A percentile compares a stretch with the other conserved stretches of the same genome.
phyloP scores from a whole-genome alignment of 768 basidiomycete genomes.

The Phylloporus arenicola region DNA sequence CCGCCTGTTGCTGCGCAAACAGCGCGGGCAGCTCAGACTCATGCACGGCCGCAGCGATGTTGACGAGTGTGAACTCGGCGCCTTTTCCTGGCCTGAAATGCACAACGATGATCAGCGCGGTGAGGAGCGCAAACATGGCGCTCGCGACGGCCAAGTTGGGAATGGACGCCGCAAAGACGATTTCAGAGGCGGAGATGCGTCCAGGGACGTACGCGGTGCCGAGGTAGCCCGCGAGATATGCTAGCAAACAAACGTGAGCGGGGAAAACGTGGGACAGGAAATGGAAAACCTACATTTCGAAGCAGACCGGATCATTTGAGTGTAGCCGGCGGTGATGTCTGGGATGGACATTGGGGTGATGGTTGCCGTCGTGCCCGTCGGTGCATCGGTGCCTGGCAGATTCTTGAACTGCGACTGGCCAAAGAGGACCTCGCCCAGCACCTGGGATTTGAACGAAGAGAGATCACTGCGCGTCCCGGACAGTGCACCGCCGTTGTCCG shows the following conservation, averaged over 20 bases:
- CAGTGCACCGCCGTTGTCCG: background rate
- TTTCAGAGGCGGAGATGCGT: constrained; percentile 14
- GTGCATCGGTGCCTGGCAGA: constrained; percentile 2
- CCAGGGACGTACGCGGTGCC: constrained; percentile 28
- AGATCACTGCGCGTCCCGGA: background rate
- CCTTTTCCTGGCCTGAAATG: constrained; percentile 22
- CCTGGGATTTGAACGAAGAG: constrained; percentile 10
- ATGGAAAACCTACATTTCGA: constrained; percentile 12
- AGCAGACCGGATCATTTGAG: constrained; percentile 16
- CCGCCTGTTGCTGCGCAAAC: constrained; percentile 9
- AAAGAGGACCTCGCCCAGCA: constrained; percentile 18
- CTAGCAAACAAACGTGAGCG: background rate
- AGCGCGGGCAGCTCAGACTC: constrained; percentile 22
- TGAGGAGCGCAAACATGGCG: constrained; percentile 21
- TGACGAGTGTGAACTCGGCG: constrained; percentile 21
- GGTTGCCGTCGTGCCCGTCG: background rate
- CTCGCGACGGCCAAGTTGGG: constrained; percentile 24
- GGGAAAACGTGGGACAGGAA: background rate
- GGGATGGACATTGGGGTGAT: constrained; percentile 6
- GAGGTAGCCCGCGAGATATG: constrained; percentile 16
- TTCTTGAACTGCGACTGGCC: constrained; percentile 11
- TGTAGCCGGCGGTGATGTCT: constrained; percentile 17
- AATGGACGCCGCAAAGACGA: constrained; percentile 25
- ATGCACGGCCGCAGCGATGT: constrained; percentile 18
- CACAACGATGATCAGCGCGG: constrained; percentile 13